Conservation (phyloP, 2,329 filamentous ascomycete species). For the Paecilomyces fulvus region DNA sequence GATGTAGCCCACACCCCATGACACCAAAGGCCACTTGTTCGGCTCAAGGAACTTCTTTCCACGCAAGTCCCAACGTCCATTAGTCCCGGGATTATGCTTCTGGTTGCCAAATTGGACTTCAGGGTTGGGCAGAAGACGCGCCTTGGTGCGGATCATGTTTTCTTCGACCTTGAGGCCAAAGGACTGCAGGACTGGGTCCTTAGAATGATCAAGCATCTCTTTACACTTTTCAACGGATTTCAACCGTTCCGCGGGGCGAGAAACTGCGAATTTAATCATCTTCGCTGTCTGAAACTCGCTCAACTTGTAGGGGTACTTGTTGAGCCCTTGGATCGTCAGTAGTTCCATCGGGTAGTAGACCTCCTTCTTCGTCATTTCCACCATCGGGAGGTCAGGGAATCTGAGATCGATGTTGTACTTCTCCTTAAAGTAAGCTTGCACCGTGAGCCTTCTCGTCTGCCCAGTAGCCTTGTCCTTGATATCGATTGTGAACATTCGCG, state of each 20-base stretch:
- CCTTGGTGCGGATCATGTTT: constrained; percentile 58
- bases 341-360: constrained; percentile 51
- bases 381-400: constrained; percentile 45
- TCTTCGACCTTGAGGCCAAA: constrained; percentile 66
- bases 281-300: constrained; percentile 58
- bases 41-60: constrained; percentile 65
- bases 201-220: constrained; percentile 54
- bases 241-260: constrained; percentile 61
- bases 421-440: constrained; percentile 50
- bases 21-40: constrained; percentile 55
- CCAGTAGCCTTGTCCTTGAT: constrained; percentile 32
- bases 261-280: constrained; percentile 94
- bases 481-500: constrained; percentile 36
- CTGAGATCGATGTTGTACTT: constrained; percentile 43
- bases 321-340: constrained; percentile 44
- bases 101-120: constrained; percentile 58
- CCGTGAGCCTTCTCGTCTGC: constrained; percentile 41
- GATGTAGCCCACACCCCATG: constrained; percentile 69
- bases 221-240: constrained; percentile 61
- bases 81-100: constrained; percentile 51
- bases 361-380: constrained; percentile 49
- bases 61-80: constrained; percentile 80
- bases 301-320: constrained; percentile 52
- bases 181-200: constrained; percentile 60
- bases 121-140: constrained; percentile 62